Percentiles rank a stretch among this genome's conserved stretches.
phyloP scores from a whole-genome alignment of 2,329 filamentous ascomycete species.

The Cladophialophora bantiana region DNA sequence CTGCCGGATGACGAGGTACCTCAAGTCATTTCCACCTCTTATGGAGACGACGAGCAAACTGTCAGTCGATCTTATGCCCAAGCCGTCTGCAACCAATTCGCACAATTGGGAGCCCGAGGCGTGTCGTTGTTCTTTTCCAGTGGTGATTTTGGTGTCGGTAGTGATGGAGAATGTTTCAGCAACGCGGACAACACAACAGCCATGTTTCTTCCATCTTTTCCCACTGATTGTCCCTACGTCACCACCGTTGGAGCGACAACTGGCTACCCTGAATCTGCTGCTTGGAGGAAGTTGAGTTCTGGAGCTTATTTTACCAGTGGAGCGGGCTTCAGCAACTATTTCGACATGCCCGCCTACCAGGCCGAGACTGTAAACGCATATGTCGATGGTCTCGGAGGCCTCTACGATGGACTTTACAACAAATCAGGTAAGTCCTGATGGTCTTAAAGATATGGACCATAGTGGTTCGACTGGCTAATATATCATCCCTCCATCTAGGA shows the following conservation, averaged over 20 bases:
- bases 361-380: constrained; percentile 54
- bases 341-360: constrained; percentile 60
- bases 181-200: constrained; percentile 63
- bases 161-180: constrained; percentile 54
- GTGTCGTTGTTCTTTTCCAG: constrained; percentile 71
- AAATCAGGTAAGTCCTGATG: constrained; percentile 54
- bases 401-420: constrained; percentile 65
- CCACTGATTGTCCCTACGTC: constrained; percentile 67
- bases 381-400: constrained; percentile 50
- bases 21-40: constrained; percentile 68
- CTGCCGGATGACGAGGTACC: constrained; percentile 58
- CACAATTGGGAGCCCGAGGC: constrained; percentile 70
- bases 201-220: constrained; percentile 63
- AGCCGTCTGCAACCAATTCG: constrained; percentile 67
- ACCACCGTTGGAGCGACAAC: constrained; percentile 65
- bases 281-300: constrained; percentile 25
- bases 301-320: constrained; percentile 50
- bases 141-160: constrained; percentile 68
- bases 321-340: constrained; percentile 56
- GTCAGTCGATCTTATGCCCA: constrained; percentile 67
- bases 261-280: constrained; percentile 57
- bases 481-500: constrained; percentile 48
- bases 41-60: constrained; percentile 71
- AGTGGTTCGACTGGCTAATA: constrained; percentile 45
- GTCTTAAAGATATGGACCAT: constrained; percentile 27